Evolutionary conservation across 148 eudicot species (phyloP).

Genomic region (Vaccinium myrtillus): DNA sequence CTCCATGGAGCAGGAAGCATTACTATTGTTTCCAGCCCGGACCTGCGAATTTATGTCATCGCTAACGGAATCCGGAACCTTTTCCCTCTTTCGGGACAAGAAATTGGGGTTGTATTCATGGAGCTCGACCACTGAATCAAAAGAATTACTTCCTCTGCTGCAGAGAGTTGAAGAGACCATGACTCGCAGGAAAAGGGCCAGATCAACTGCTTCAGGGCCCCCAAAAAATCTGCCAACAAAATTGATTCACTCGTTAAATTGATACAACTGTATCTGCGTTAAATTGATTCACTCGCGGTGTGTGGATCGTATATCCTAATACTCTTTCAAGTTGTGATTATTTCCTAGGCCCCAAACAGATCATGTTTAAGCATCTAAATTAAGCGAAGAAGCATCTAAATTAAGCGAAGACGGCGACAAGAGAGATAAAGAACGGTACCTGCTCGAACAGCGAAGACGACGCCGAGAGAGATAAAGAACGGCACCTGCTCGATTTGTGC

Average conservation of each 20-base stretch:
- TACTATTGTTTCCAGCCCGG: slow-evolving; percentile 17
- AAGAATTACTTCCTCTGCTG: slow-evolving; percentile 7
- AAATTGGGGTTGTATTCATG: neutral
- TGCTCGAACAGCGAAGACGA: neutral
- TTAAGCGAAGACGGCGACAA: neutral
- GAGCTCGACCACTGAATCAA: slow-evolving; percentile 8
- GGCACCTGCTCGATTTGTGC: no score
- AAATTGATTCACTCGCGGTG: neutral
- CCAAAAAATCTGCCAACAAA: neutral
- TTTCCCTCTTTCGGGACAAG: slow-evolving; percentile 27
- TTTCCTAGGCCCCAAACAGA: neutral
- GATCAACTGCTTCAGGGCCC: neutral
- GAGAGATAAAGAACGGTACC: neutral
- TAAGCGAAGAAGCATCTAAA: neutral
- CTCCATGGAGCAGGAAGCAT: slow-evolving; percentile 14
- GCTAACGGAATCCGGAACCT: slow-evolving; percentile 18
- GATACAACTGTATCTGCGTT: neutral
- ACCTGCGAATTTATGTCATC: slow-evolving; percentile 4
- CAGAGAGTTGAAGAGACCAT: slow-evolving; percentile 36
- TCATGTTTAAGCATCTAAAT: neutral
- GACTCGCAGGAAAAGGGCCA: neutral
- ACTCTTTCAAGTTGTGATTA: neutral
- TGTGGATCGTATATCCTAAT: neutral
- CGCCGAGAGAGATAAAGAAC: no score
- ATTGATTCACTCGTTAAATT: neutral